Percentiles rank a stretch among this genome's conserved stretches.
These are phyloP conservation scores for Powellomyces hirtus DNA, from an alignment of 192 early-diverging fungal species.

Conservation along the genomic window DNA sequence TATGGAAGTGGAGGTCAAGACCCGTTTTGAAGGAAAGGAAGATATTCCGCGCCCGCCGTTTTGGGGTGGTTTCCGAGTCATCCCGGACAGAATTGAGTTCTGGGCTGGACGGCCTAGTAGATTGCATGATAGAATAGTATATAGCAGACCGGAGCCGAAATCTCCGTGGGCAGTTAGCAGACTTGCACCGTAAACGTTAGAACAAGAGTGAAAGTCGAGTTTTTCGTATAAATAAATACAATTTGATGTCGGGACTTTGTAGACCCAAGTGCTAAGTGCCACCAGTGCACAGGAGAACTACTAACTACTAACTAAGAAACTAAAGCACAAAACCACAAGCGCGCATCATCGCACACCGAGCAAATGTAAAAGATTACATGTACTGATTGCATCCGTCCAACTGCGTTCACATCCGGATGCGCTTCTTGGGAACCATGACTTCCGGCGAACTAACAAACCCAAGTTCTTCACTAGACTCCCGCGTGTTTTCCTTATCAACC, in stretches of 20 bases:
- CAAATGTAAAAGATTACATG: too few relatives aligned
- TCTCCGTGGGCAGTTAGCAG: slow-evolving; percentile 15
- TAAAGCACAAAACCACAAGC: neutral
- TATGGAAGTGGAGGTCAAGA: slow-evolving; percentile 12
- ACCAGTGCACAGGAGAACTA: too few relatives aligned
- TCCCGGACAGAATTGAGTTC: slow-evolving; percentile 52
- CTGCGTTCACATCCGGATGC: slow-evolving; percentile 13
- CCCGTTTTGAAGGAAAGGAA: slow-evolving; percentile 29
- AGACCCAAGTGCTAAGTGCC: neutral
- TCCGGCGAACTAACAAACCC: slow-evolving; percentile 29
- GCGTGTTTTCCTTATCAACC: slow-evolving; percentile 4
- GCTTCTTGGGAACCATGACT: slow-evolving; percentile 4
- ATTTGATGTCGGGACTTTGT: neutral
- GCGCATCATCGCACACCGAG: too few relatives aligned
- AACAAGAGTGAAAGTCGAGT: neutral
- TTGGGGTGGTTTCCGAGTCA: slow-evolving; percentile 55
- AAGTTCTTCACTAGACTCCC: neutral
- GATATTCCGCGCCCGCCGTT: slow-evolving; percentile 39
- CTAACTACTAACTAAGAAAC: neutral
- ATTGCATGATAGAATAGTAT: slow-evolving; percentile 43
- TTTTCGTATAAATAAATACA: neutral
- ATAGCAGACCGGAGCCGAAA: neutral
- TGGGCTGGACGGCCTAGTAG: slow-evolving; percentile 49
- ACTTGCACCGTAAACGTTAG: slow-evolving; percentile 21
- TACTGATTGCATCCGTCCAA: neutral